A percentile compares a stretch with the other conserved stretches of the same genome.
phyloP scores from a whole-genome alignment of 352 stramenopile genomes.

The Globisporangium okanoganense region DNA sequence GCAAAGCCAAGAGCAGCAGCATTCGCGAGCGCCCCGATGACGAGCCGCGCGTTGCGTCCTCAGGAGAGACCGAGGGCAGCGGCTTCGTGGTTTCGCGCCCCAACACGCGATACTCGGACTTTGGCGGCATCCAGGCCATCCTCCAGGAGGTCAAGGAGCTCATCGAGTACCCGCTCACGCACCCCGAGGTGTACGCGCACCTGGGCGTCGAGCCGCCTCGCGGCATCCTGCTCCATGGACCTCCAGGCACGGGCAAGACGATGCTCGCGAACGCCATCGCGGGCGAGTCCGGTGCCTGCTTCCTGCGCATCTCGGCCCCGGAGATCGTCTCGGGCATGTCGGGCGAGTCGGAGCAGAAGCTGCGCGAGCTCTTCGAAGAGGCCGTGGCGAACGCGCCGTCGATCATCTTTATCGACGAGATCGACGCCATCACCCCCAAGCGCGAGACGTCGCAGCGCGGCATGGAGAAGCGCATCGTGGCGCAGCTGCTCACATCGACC shows the following conservation, averaged over 20 bases:
- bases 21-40: constrained; percentile 15
- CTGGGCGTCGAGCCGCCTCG: constrained; percentile 90
- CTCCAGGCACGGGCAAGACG: constrained; percentile 92
- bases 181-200: constrained; percentile 92
- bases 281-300: constrained; percentile 88
- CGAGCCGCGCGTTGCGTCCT: background rate
- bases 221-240: constrained; percentile 91
- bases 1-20: constrained; percentile 15
- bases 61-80: constrained; percentile 20
- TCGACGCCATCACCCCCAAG: constrained; percentile 96
- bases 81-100: constrained; percentile 75
- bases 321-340: constrained; percentile 96
- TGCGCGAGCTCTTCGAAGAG: constrained; percentile 94
- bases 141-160: constrained; percentile 90
- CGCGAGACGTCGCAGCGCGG: constrained; percentile 90
- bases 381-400: constrained; percentile 92
- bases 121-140: constrained; percentile 86
- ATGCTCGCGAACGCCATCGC: constrained; percentile 93
- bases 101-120: constrained; percentile 81
- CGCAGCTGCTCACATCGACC: constrained; percentile 92
- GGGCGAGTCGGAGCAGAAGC: constrained; percentile 84
- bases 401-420: constrained; percentile 99
- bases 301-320: constrained; percentile 84
- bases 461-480: constrained; percentile 97
- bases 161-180: constrained; percentile 94